A percentile compares a stretch with the other conserved stretches of the same genome.
phyloP scores from a whole-genome alignment of 441 rosid genomes.

The Syzygium syzygioides region DNA sequence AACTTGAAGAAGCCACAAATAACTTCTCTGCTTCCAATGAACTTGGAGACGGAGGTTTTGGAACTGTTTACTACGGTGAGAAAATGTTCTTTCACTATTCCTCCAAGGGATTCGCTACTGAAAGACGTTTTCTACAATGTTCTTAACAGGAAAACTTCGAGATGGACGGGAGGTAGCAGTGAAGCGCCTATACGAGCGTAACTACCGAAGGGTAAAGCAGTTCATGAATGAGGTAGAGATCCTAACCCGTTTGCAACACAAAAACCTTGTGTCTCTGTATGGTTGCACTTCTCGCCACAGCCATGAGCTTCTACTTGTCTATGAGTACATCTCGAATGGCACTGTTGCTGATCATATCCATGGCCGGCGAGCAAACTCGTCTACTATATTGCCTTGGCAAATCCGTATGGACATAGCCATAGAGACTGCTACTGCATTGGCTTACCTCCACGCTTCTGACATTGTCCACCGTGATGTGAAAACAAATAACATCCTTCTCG shows the following conservation, averaged over 20 bases:
- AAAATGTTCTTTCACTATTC: not conserved
- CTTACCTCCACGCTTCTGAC: slow-evolving; percentile 63
- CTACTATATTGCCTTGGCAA: slow-evolving; percentile 37
- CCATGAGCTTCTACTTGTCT: slow-evolving; percentile 67
- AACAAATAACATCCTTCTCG: slow-evolving; percentile 70
- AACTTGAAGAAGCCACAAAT: slow-evolving; percentile 1
- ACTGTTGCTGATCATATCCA: slow-evolving; percentile 75
- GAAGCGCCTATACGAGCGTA: slow-evolving; percentile 58
- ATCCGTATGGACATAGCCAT: slow-evolving; percentile 55
- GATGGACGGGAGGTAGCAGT: slow-evolving; percentile 81
- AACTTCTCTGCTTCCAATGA: not conserved
- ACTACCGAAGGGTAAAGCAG: slow-evolving; percentile 41
- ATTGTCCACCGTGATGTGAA: slow-evolving; percentile 74
- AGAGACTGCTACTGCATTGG: slow-evolving; percentile 71
- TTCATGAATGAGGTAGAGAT: slow-evolving; percentile 73
- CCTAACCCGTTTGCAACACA: slow-evolving; percentile 57
- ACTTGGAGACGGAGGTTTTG: not conserved
- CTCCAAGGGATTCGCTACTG: not conserved
- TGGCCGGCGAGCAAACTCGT: slow-evolving; percentile 26
- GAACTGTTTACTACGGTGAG: not conserved
- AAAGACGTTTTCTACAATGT: not conserved
- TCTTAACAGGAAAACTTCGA: slow-evolving; percentile 38
- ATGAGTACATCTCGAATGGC: slow-evolving; percentile 59
- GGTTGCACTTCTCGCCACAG: slow-evolving; percentile 69
- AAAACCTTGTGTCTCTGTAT: slow-evolving; percentile 62